Percentiles rank a stretch among this genome's conserved stretches.
Evolutionary conservation across 176 grass and related monocot species (phyloP).

Genomic region (Musa beccarii): DNA sequence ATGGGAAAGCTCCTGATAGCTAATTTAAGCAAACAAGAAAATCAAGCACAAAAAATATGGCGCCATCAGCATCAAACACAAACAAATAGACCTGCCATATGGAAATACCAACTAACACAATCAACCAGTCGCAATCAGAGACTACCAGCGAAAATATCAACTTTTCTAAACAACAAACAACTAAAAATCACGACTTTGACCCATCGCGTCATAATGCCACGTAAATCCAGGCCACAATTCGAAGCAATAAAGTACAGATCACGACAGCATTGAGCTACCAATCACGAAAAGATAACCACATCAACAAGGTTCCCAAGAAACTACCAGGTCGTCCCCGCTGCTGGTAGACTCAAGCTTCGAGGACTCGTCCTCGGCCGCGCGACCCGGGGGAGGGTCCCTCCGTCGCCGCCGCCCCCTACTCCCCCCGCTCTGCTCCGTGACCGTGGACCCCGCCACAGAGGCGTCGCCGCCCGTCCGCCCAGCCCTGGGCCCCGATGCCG

Average conservation of each 20-base stretch:
- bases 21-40: too few species aligned
- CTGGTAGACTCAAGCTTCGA: conserved; percentile 60
- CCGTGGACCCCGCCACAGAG: conserved; percentile 29
- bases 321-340: conserved; percentile 53
- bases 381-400: conserved; percentile 25
- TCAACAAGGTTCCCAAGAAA: background rate
- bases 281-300: background rate
- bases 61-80: too few species aligned
- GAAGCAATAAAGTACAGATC: conserved; percentile 3
- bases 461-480: conserved; percentile 11
- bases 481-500: background rate
- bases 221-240: too few species aligned
- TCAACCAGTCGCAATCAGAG: too few species aligned
- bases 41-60: too few species aligned
- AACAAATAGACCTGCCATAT: too few species aligned
- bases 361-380: conserved; percentile 56
- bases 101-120: too few species aligned
- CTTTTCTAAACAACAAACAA: too few species aligned
- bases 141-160: too few species aligned
- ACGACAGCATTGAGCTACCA: background rate
- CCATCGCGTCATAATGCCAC: background rate
- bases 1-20: too few species aligned
- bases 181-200: background rate
- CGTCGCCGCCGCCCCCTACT: conserved; percentile 26
- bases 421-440: conserved; percentile 57